Conservation (phyloP, 352 stramenopile genomes). For the Halophytophthora polymorphica region DNA sequence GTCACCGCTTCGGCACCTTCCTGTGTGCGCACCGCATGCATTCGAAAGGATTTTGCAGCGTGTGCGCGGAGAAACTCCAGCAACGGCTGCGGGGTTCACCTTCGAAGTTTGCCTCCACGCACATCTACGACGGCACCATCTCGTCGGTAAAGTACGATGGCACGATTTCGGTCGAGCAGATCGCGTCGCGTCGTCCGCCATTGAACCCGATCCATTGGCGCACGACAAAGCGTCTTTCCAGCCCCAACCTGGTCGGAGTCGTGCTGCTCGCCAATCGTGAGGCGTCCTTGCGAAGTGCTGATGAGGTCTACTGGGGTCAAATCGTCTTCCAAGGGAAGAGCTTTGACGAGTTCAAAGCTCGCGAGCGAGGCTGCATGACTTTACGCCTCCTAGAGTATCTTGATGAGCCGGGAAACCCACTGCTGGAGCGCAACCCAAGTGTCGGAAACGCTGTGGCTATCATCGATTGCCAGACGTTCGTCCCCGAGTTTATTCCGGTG, state of each 20-base stretch:
- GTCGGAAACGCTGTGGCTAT: constrained; percentile 62
- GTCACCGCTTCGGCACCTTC: constrained; percentile 44
- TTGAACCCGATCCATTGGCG: constrained; percentile 70
- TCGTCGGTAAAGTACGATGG: constrained; percentile 51
- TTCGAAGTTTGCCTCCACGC: constrained; percentile 60
- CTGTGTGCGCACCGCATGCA: constrained; percentile 61
- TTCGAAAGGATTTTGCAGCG: constrained; percentile 53
- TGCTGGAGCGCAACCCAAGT: constrained; percentile 45
- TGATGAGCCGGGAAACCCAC: constrained; percentile 54
- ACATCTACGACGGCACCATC: constrained; percentile 77
- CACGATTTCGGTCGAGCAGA: constrained; percentile 54
- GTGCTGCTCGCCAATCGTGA: constrained; percentile 55
- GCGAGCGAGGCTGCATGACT: constrained; percentile 53
- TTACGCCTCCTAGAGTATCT: constrained; percentile 74
- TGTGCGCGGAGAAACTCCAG: constrained; percentile 49
- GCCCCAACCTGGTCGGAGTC: constrained; percentile 80
- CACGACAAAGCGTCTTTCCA: constrained; percentile 73
- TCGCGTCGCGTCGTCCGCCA: constrained; percentile 58
- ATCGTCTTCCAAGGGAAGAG: constrained; percentile 68
- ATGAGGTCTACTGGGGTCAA: constrained; percentile 77
- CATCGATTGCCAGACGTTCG: constrained; percentile 87
- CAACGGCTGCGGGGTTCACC: constrained; percentile 51
- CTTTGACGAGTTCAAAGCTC: constrained; percentile 59
- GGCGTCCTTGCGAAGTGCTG: constrained; percentile 37
- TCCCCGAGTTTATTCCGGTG: constrained; percentile 85